These are phyloP conservation scores for Herpetomonas tarakana DNA, from an alignment of 208 protist species.

Conservation along the genomic window DNA sequence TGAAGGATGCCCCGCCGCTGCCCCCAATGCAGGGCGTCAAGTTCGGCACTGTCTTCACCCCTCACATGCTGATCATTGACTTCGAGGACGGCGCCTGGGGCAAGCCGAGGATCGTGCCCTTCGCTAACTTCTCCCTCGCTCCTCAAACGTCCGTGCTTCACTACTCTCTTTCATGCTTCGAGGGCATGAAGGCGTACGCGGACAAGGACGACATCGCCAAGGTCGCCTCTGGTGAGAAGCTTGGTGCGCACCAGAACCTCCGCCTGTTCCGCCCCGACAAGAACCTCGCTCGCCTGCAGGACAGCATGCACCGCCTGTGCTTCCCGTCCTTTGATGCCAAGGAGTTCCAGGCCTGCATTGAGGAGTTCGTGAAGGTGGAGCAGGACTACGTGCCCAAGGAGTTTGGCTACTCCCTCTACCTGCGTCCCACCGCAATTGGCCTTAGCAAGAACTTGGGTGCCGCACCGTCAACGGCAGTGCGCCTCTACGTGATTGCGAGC, in stretches of 20 bases:
- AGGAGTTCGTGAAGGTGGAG: conserved; percentile 93
- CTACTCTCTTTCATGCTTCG: conserved; percentile 95
- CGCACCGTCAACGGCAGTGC: conserved; percentile 32
- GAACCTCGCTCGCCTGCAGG: conserved; percentile 92
- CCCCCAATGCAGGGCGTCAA: conserved; percentile 51
- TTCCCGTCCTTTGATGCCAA: conserved; percentile 91
- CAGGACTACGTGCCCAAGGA: conserved; percentile 90
- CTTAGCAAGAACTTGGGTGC: conserved; percentile 80
- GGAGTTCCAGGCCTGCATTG: conserved; percentile 90
- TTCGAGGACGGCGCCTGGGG: conserved; percentile 82
- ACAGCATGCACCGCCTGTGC: conserved; percentile 82
- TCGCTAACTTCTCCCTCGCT: conserved; percentile 80
- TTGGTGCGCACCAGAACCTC: conserved; percentile 30
- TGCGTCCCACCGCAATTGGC: conserved; percentile 96
- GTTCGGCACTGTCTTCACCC: conserved; percentile 95
- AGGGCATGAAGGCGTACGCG: conserved; percentile 98
- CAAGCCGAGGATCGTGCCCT: conserved; percentile 64
- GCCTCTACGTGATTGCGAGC: conserved; percentile 94
- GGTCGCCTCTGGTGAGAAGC: conserved; percentile 25
- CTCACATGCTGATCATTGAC: conserved; percentile 96
- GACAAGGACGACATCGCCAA: conserved; percentile 63
- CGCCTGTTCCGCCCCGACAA: conserved; percentile 96
- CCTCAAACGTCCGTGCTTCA: conserved; percentile 92
- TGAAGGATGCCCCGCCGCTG: conserved; percentile 45
- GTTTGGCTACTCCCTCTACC: conserved; percentile 97